These are phyloP conservation scores for Pythium aphanidermatum DNA, from an alignment of 352 stramenopile species.

Conservation along the genomic window DNA sequence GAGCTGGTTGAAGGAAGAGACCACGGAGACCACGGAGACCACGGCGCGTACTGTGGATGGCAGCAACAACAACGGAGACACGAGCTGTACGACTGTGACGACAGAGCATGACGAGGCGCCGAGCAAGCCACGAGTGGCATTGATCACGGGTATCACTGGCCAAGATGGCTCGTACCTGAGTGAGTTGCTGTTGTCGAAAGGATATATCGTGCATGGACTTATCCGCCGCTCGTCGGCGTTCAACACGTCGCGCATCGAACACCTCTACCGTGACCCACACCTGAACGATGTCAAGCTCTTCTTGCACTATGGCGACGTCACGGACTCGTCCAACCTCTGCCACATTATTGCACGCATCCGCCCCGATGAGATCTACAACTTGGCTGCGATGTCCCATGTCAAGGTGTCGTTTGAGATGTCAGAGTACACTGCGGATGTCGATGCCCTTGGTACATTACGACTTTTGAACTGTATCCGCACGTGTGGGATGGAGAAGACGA, in stretches of 20 bases:
- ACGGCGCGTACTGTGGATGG: neutral
- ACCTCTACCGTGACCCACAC: conserved; percentile 96
- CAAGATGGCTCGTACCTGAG: conserved; percentile 99
- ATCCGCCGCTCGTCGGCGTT: conserved; percentile 98
- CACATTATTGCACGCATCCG: conserved; percentile 93
- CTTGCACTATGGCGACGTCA: conserved; percentile 98
- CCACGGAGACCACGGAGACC: neutral
- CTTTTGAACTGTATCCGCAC: conserved; percentile 97
- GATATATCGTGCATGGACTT: conserved; percentile 94
- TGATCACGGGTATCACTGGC: conserved; percentile 98
- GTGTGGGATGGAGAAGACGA: conserved; percentile 68
- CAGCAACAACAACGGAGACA: neutral
- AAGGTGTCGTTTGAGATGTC: conserved; percentile 99
- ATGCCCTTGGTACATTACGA: conserved; percentile 93
- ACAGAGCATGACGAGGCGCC: neutral
- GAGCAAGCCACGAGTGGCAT: conserved; percentile 40
- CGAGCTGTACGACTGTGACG: too few species aligned
- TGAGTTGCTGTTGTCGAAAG: conserved; percentile 96
- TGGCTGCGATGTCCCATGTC: conserved; percentile 98
- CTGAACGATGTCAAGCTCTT: conserved; percentile 92
- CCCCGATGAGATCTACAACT: conserved; percentile 98
- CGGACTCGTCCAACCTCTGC: conserved; percentile 96
- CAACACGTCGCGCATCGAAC: conserved; percentile 98
- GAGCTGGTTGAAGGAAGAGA: conserved; percentile 8
- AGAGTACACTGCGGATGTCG: conserved; percentile 98